Conservation (phyloP, 306 rosid species). For the Acmispon strigosus region DNA sequence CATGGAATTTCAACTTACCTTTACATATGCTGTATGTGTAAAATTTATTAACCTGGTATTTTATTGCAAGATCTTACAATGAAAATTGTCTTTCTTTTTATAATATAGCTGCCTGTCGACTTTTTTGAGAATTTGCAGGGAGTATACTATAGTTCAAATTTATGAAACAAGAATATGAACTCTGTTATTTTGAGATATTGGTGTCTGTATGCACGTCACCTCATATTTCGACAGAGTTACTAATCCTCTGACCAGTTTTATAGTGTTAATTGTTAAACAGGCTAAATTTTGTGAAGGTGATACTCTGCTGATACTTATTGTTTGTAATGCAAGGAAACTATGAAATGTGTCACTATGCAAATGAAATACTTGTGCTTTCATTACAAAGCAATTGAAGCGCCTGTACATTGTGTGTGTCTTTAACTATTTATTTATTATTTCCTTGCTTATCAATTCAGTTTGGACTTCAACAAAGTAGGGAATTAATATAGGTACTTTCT, state of each 20-base stretch:
- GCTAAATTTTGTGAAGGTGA: neutral
- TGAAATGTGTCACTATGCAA: neutral
- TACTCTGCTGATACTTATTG: neutral
- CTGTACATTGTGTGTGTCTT: neutral
- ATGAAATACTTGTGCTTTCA: neutral
- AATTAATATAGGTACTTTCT: slow-evolving; percentile 3
- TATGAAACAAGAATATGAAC: neutral
- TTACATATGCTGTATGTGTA: neutral
- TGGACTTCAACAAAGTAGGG: neutral
- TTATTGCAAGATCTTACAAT: neutral
- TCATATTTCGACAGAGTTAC: neutral
- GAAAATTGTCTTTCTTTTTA: neutral
- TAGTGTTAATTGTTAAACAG: neutral
- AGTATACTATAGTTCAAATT: neutral
- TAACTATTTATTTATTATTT: neutral
- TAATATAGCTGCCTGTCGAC: neutral
- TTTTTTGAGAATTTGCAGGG: neutral
- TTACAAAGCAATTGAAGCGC: neutral
- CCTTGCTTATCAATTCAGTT: slow-evolving; percentile 15
- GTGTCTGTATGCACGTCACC: neutral
- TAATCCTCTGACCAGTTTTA: neutral
- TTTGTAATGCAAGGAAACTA: neutral
- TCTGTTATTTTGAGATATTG: slow-evolving; percentile 12
- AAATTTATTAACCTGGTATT: neutral
- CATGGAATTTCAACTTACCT: neutral